Percentiles rank a stretch among this genome's conserved stretches.
These are phyloP conservation scores for Yarrowia galli DNA, from an alignment of 1,139 yeast genomes.

Conservation along the genomic window DNA sequence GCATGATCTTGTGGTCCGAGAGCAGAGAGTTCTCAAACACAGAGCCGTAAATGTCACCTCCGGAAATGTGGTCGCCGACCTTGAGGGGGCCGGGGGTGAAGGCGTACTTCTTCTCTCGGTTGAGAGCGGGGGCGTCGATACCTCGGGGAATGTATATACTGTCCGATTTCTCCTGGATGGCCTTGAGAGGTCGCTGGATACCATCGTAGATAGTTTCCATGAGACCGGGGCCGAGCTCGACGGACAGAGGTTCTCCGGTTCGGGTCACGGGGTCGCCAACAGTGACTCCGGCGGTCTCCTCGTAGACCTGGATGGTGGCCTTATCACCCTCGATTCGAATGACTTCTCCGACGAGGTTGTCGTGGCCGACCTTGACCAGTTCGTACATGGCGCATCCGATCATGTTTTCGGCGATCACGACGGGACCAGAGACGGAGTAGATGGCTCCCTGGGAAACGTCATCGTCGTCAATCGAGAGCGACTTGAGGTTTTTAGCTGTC, in stretches of 20 bases:
- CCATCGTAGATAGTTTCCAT: slow-evolving; percentile 99
- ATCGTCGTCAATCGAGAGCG: slow-evolving; percentile 80
- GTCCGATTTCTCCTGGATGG: slow-evolving; percentile 83
- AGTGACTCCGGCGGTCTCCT: slow-evolving; percentile 98
- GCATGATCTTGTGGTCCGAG: slow-evolving; percentile 88
- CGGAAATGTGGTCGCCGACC: slow-evolving; percentile 97
- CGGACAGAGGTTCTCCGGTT: slow-evolving; percentile 97
- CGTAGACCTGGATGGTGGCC: slow-evolving; percentile 98
- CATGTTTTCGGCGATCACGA: slow-evolving; percentile 96
- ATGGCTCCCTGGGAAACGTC: slow-evolving; percentile 73
- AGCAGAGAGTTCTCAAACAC: slow-evolving; percentile 92
- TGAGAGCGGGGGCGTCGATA: slow-evolving; percentile 92
- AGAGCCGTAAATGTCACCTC: slow-evolving; percentile 96
- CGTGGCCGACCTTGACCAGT: slow-evolving; percentile 94
- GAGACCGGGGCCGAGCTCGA: slow-evolving; percentile 98
- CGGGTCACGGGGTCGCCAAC: slow-evolving; percentile 98
- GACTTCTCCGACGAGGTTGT: slow-evolving; percentile 95
- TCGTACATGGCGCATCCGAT: slow-evolving; percentile 99
- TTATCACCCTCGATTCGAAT: slow-evolving; percentile 95
- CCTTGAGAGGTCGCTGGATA: slow-evolving; percentile 96
- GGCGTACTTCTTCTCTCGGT: slow-evolving; percentile 82
- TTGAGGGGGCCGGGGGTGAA: slow-evolving; percentile 79
- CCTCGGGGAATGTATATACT: slow-evolving; percentile 99
- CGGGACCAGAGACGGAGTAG: slow-evolving; percentile 97
- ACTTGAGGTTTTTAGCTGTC: slow-evolving; percentile 92